Evolutionary conservation across 768 basidiomycete species (phyloP).

Genomic region (Boletellus sp.): DNA sequence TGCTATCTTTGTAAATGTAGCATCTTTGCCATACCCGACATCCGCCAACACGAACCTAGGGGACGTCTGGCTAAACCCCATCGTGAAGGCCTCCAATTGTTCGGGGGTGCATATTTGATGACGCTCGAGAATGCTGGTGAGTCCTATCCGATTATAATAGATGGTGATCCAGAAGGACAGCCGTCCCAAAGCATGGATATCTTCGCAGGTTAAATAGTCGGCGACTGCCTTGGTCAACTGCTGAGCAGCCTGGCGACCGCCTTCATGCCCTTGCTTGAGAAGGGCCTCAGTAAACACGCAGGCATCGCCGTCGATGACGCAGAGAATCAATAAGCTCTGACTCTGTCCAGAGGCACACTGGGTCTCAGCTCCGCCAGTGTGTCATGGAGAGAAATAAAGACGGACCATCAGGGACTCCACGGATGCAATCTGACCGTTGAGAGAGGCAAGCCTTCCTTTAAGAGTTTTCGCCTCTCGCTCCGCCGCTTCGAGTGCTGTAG

Average conservation of each 20-base stretch:
- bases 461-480: slow-evolving; percentile 63
- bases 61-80: slow-evolving; percentile 71
- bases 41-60: slow-evolving; percentile 70
- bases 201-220: slow-evolving; percentile 61
- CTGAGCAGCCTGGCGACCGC: slow-evolving; percentile 59
- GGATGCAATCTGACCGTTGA: slow-evolving; percentile 61
- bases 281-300: slow-evolving; percentile 61
- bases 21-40: slow-evolving; percentile 60
- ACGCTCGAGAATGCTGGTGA: slow-evolving; percentile 47
- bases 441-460: slow-evolving; percentile 61
- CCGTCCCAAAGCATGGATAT: slow-evolving; percentile 55
- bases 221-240: slow-evolving; percentile 66
- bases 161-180: slow-evolving; percentile 75
- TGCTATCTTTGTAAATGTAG: slow-evolving; percentile 64
- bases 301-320: slow-evolving; percentile 71
- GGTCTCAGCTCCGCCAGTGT: not conserved
- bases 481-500: slow-evolving; percentile 55
- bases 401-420: slow-evolving; percentile 49
- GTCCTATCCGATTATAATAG: slow-evolving; percentile 61
- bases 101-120: slow-evolving; percentile 57
- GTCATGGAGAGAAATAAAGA: not conserved
- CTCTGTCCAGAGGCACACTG: slow-evolving; percentile 36
- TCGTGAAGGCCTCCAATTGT: slow-evolving; percentile 66
- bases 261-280: slow-evolving; percentile 59
- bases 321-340: slow-evolving; percentile 66